Evolutionary conservation across 805 yeast species (phyloP), one percentile per base, ranked within the genome.

Genomic region (Vanderwaltozyma yarrowii): DNA sequence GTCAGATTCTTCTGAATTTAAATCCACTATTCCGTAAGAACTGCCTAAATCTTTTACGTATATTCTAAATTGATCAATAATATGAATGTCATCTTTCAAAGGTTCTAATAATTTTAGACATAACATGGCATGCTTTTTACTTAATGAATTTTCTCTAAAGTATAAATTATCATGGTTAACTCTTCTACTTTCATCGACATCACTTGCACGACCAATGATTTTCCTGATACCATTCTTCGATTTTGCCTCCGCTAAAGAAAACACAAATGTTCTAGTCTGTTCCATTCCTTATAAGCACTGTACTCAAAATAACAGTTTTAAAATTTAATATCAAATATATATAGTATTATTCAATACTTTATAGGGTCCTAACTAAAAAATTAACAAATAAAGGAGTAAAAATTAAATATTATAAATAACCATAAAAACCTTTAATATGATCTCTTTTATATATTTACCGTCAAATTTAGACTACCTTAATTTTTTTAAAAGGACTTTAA

Each of bases 1-100:
- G 25, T 43, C 44, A 17, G 41, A 36, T 10, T 41, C 45, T 27
- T 46, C 38, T 4, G 54, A 43, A 25, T 50, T 47, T 27, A 51
- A 31, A 37, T 52, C 56, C 18, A 51, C 53, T 14, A 51, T 47
- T 3, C 57, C 55, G 32, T 47, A 45, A 3, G 50, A 33, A 21
- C 50, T 45, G 19, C 43, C 45, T 27, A 51, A 36, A 25, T 51
- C 55, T 36, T 46, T 46, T 11, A 52, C 39, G 33, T 43, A 49
- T 5, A 51, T 51, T 31, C 56, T 39, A 28, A 52, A 49, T 33
- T 46, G 52, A 14, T 45, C 49, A 8, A 41, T 31, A 13, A 40
- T 28, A 28, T 33, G 45, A 6, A 44, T 21, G 10, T 39, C 40
- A 9, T 36, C 29, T 15, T 39, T 40, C 25, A 41, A 19, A 1